Base-by-base conservation (phyloP, 129 eudicot genomes). In the Pittosporum tobira region DNA sequence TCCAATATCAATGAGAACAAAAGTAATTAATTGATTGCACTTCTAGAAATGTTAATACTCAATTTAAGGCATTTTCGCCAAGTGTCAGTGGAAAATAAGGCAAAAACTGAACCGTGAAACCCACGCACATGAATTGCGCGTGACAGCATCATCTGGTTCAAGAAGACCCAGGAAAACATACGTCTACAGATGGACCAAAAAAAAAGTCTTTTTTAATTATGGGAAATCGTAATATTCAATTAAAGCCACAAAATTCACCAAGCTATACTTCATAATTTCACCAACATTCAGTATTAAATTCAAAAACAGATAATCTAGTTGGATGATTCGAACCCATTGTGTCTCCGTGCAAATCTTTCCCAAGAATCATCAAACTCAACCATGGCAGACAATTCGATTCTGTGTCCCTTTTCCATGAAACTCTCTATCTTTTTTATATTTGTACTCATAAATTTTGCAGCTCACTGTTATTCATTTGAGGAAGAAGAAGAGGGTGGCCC, bases 341-440 rank as follows among this genome's bases (percentile, higher is more conserved):
- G 46, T 40, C 46, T 14, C 2, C 14, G 6, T 34, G 2, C 40
- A 34, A 40, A 40, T 29, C 27, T 29, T 11, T 55, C 23, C 24
- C n/a, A 4, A 11, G 20, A 29, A 54, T 16, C 43, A 13, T 51
- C 10, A 12, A 25, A 15, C 49, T 38, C 25, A 43, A 7, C 42
- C 38, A 77, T 77, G 83, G 69, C 58, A 25, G 73, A 38, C 6
- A 47, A 52, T 73, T 70, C 61, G 75, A 57, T 55, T 76, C 65
- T 79, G 69, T 64, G 65, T 70, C 38, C 66, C 15, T 52, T 50
- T 62, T 63, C 51, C 71, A 63, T 57, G 68, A 79, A 68, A 70
- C 52, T 62, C 13, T 69, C 48, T 60, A 31, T 64, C 51, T 20
- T 77, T 5, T 61, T 71, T 61, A 23, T 66, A 36, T 36, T 20